A percentile compares a stretch with the other conserved stretches of the same genome.
Conservation (phyloP, 768 basidiomycete genomes). For the Psilocybe azurescens region DNA sequence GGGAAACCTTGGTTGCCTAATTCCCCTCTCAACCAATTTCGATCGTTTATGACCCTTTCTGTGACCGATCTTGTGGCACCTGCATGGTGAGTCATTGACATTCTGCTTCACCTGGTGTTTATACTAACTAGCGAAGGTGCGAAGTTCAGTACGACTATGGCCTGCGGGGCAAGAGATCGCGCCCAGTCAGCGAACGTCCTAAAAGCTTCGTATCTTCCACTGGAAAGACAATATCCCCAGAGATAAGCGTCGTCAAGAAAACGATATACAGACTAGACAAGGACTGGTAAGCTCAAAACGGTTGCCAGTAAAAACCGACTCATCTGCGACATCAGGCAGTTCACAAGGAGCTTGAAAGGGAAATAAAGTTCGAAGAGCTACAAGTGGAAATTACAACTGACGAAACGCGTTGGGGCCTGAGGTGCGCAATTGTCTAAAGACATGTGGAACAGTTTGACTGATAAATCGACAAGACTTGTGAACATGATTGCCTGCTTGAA, state of each 20-base stretch:
- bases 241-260: constrained; percentile 54
- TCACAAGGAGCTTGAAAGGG: constrained; percentile 78
- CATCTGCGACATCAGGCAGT: constrained; percentile 52
- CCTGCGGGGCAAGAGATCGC: constrained; percentile 59
- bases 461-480: constrained; percentile 54
- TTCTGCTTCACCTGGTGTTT: background rate
- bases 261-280: constrained; percentile 56
- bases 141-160: constrained; percentile 83
- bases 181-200: constrained; percentile 56
- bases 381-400: constrained; percentile 51
- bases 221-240: constrained; percentile 66
- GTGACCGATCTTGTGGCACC: constrained; percentile 70
- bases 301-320: background rate
- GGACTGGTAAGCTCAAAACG: constrained; percentile 49
- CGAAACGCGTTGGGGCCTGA: constrained; percentile 82
- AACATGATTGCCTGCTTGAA: constrained; percentile 74
- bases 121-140: constrained; percentile 56
- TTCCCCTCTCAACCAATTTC: constrained; percentile 45
- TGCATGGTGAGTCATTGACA: constrained; percentile 52
- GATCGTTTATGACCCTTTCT: constrained; percentile 50
- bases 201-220: constrained; percentile 55
- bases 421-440: constrained; percentile 46
- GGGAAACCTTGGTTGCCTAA: constrained; percentile 20
- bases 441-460: background rate
- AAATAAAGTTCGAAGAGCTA: constrained; percentile 65